phyloP scores from a whole-genome alignment of 345 rosid genomes.

The Eucalyptus cloeziana region DNA sequence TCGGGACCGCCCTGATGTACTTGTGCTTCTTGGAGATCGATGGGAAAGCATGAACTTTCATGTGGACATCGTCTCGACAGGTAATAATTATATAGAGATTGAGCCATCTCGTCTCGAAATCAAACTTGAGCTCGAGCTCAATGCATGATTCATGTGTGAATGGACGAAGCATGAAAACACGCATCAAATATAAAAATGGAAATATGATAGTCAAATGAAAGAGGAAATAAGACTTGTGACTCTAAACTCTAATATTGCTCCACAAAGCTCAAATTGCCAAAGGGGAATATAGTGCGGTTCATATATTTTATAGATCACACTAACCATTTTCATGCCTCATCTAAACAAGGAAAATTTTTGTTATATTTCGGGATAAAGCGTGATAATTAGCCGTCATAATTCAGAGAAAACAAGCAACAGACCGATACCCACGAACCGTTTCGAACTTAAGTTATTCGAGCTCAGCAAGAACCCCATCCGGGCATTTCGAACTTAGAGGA shows the following conservation, averaged over 20 bases:
- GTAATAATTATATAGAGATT: not conserved
- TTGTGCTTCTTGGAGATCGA: not conserved
- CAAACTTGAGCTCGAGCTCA: not conserved
- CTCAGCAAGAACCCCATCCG: not conserved
- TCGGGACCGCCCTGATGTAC: not conserved
- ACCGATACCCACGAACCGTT: not conserved
- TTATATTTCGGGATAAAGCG: not conserved
- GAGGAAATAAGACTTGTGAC: too few relatives aligned
- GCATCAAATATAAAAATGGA: not conserved
- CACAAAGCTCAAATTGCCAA: not conserved
- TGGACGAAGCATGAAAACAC: not conserved
- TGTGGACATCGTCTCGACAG: accelerated
- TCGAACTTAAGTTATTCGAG: not conserved
- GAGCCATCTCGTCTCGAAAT: not conserved
- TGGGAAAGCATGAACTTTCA: accelerated
- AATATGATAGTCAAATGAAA: not conserved
- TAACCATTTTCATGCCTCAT: not conserved
- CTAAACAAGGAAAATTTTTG: not conserved
- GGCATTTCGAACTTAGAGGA: not conserved
- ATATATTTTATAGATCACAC: not conserved
- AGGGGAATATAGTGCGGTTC: not conserved
- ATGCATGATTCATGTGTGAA: not conserved
- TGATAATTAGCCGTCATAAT: not conserved
- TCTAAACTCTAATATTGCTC: not conserved
- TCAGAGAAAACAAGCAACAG: not conserved